Base-by-base conservation (phyloP, 1,284 basidiomycete genomes). In the Baeospora myosura region DNA sequence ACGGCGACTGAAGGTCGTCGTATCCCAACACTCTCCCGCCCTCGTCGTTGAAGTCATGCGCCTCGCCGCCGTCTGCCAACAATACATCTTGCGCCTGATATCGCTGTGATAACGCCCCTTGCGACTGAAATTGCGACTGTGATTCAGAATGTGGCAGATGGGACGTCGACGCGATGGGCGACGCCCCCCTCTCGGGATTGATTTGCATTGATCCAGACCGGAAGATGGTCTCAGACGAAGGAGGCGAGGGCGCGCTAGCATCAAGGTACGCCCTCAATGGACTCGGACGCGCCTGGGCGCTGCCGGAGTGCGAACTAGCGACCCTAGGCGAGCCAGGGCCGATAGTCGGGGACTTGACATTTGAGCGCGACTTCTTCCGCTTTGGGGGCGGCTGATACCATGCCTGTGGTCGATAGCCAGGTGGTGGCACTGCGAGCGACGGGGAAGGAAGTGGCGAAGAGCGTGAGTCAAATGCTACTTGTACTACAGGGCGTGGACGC, bases 131-230 rank as follows among this genome's bases (percentile, higher is more conserved):
- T 34, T 20, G 33, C 18, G n/a, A 11, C 12, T 17, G 14, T 34
- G 33, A n/a, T n/a, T n/a, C n/a, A n/a, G n/a, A n/a, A n/a, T n/a
- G n/a, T n/a, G n/a, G n/a, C n/a, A n/a, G n/a, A n/a, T n/a, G n/a
- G n/a, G n/a, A n/a, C n/a, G n/a, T n/a, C n/a, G n/a, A n/a, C n/a
- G n/a, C n/a, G n/a, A n/a, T n/a, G n/a, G n/a, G n/a, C n/a, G n/a
- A n/a, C 20, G 20, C 8, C n/a, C n/a, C n/a, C n/a, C n/a, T n/a
- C n/a, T 4, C 32, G 23, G 24, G 28, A 11, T 14, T 32, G 22
- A 31, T 35, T 12, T 14, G 23, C 21, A 56, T 40, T 18, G 51
- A 54, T 5, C 55, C 58, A 14, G 58, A 62, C 26, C 47, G 53
- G 31, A 54, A 57, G 21, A 11, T 10, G 36, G 12, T 24, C 18